Conservation (phyloP, 495 filamentous ascomycete genomes). For the Cairneyella variabilis region DNA sequence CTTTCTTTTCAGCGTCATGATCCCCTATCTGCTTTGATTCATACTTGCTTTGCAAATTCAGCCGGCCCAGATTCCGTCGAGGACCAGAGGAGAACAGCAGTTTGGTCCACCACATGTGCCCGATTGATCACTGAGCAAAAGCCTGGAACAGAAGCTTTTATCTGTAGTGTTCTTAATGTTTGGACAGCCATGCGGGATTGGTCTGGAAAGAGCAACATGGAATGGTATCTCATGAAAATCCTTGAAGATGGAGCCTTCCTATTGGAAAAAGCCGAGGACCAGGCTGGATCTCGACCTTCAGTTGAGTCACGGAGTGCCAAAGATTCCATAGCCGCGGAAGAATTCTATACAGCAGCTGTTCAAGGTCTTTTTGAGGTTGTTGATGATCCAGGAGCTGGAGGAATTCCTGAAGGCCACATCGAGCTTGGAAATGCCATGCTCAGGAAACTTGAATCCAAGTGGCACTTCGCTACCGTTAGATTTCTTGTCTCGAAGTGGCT, state of each 20-base stretch:
- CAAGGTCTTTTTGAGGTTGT: slow-evolving; percentile 81
- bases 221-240: slow-evolving; percentile 89
- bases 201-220: slow-evolving; percentile 83
- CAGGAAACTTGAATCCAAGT: slow-evolving; percentile 68
- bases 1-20: slow-evolving; percentile 85
- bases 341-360: slow-evolving; percentile 83
- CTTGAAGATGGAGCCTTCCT: slow-evolving; percentile 90
- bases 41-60: slow-evolving; percentile 85
- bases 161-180: slow-evolving; percentile 70
- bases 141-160: slow-evolving; percentile 48
- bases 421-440: slow-evolving; percentile 80
- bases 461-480: slow-evolving; percentile 64
- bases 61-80: slow-evolving; percentile 74
- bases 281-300: slow-evolving; percentile 61
- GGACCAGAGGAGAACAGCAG: slow-evolving; percentile 66
- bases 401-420: slow-evolving; percentile 79
- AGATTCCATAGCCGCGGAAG: slow-evolving; percentile 75
- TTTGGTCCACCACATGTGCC: slow-evolving; percentile 86
- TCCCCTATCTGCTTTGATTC: slow-evolving; percentile 78
- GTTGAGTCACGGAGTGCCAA: slow-evolving; percentile 59
- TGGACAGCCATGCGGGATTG: slow-evolving; percentile 86
- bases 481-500: slow-evolving; percentile 90
- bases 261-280: slow-evolving; percentile 72
- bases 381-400: slow-evolving; percentile 71
- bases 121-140: slow-evolving; percentile 63